Percentiles rank a stretch among this genome's conserved stretches.
phyloP scores from a whole-genome alignment of 2,329 filamentous ascomycete genomes.

The Scopulariopsis brevicaulis region DNA sequence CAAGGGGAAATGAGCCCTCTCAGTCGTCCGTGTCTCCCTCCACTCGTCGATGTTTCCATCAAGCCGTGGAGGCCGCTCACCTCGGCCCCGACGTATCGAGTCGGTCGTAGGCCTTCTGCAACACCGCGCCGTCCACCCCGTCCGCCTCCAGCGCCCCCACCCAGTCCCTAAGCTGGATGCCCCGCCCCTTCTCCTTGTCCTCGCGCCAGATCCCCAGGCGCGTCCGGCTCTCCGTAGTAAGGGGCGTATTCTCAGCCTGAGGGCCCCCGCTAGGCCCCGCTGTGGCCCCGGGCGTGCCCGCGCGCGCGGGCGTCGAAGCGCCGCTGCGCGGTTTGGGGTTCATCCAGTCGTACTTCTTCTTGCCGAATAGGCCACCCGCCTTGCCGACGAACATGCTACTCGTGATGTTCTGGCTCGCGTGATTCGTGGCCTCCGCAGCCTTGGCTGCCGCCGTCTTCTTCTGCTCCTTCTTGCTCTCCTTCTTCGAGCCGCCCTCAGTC shows the following conservation, averaged over 20 bases:
- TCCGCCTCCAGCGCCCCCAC: constrained; percentile 70
- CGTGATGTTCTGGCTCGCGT: constrained; percentile 74
- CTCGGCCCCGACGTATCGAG: constrained; percentile 37
- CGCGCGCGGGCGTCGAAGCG: constrained; percentile 35
- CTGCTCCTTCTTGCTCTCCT: constrained; percentile 77
- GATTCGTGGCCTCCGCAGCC: constrained; percentile 65
- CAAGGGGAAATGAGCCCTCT: not conserved
- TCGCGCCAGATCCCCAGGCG: constrained; percentile 69
- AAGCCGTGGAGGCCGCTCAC: constrained; percentile 11
- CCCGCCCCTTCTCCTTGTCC: constrained; percentile 61
- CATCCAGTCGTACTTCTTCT: constrained; percentile 68
- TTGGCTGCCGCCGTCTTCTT: constrained; percentile 68
- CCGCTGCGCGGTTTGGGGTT: constrained; percentile 40
- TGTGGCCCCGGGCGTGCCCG: constrained; percentile 16
- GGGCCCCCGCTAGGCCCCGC: constrained; percentile 6
- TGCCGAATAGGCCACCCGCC: constrained; percentile 42
- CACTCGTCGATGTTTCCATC: too few species aligned
- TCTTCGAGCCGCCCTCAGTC: constrained; percentile 23
- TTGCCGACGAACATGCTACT: constrained; percentile 58
- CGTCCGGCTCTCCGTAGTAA: constrained; percentile 48
- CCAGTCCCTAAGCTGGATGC: constrained; percentile 78
- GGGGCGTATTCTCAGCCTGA: constrained; percentile 16
- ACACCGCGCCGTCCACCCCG: constrained; percentile 51
- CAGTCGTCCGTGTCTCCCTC: too few species aligned
- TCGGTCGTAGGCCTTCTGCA: constrained; percentile 45